These are phyloP conservation scores for Acmispon strigosus DNA, from an alignment of 306 rosid genomes.

Conservation along the genomic window DNA sequence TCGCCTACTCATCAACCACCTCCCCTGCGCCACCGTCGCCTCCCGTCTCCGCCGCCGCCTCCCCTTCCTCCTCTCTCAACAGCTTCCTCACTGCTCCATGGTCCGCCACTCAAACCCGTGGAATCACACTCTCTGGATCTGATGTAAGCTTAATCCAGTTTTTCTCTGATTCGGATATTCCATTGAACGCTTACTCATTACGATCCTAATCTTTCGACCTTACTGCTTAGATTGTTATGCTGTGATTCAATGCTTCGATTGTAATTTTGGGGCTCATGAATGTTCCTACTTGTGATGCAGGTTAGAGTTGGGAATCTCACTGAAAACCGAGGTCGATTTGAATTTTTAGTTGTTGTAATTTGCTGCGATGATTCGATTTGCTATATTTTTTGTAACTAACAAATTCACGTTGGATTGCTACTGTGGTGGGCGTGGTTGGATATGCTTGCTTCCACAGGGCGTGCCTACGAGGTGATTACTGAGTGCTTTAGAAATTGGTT, in stretches of 20 bases:
- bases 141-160: slow-evolving; percentile 35
- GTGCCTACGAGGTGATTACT: slow-evolving; percentile 57
- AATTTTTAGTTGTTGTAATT: neutral
- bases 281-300: slow-evolving; percentile 33
- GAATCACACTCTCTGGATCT: slow-evolving; percentile 52
- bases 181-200: neutral
- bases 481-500: neutral
- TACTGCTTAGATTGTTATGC: neutral
- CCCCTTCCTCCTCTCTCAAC: slow-evolving; percentile 2
- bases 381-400: slow-evolving; percentile 13
- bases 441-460: slow-evolving; percentile 52
- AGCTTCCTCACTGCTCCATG: slow-evolving; percentile 42
- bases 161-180: neutral
- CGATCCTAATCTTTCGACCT: neutral
- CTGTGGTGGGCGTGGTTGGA: slow-evolving; percentile 19
- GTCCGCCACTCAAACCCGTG: slow-evolving; percentile 57
- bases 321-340: slow-evolving; percentile 48
- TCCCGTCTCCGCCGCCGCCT: slow-evolving; percentile 11
- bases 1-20: neutral
- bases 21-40: slow-evolving; percentile 7
- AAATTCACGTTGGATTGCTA: neutral
- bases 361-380: neutral
- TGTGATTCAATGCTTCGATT: neutral
- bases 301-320: slow-evolving; percentile 58
- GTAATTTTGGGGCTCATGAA: neutral